Conservation (phyloP, 169 alveolate genomes). For the Perkinsus olseni region DNA sequence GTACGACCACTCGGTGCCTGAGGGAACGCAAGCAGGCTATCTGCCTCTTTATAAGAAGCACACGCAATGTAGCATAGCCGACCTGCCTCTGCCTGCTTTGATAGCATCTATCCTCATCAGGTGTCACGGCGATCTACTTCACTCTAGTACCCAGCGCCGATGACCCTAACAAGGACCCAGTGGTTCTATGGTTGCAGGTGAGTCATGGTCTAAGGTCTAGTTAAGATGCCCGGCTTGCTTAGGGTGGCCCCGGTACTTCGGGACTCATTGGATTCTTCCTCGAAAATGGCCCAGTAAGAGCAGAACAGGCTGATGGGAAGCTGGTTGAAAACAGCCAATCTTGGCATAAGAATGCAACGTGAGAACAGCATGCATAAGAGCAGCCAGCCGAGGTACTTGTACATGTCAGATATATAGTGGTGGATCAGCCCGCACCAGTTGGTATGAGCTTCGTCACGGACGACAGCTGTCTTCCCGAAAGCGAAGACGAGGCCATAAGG, state of each 20-base stretch:
- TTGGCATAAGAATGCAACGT: not conserved
- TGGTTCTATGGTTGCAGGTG: not conserved
- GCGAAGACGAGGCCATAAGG: not conserved
- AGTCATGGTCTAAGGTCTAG: not conserved
- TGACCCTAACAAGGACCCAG: not conserved
- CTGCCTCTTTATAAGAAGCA: not conserved
- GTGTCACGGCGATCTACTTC: not conserved
- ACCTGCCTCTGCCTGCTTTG: not conserved
- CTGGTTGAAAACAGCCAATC: not conserved
- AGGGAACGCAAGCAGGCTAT: not conserved
- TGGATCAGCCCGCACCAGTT: not conserved
- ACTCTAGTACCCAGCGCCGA: not conserved
- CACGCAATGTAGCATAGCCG: not conserved
- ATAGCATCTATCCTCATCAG: not conserved
- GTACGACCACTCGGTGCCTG: not conserved
- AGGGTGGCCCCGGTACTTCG: not conserved
- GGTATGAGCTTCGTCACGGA: not conserved
- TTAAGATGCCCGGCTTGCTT: not conserved
- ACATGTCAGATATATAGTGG: not conserved
- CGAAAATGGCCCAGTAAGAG: not conserved
- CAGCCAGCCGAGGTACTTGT: too few species aligned
- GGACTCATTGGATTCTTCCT: not conserved
- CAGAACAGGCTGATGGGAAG: not conserved
- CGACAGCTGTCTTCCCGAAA: not conserved
- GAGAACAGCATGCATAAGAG: not conserved